A percentile compares a stretch with the other conserved stretches of the same genome.
Evolutionary conservation across 805 yeast genomes (phyloP).

Genomic region (Candida tammaniensis): DNA sequence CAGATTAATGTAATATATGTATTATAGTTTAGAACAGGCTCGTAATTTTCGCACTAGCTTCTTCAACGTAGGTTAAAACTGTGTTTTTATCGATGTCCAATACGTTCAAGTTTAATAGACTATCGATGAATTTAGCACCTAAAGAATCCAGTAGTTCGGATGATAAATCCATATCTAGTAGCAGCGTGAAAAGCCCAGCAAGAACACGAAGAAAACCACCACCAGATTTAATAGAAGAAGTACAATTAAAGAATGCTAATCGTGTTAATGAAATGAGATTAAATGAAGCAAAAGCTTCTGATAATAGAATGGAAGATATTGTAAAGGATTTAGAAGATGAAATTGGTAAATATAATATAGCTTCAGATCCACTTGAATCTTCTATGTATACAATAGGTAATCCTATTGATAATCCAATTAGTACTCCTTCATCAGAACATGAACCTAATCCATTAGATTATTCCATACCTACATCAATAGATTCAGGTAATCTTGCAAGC

Average conservation of each 20-base stretch:
- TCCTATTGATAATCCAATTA: slow-evolving; percentile 1
- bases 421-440: too few species aligned
- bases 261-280: slow-evolving; percentile 3
- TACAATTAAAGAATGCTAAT: slow-evolving; percentile 4
- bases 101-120: slow-evolving; percentile 4
- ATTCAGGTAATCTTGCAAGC: background rate
- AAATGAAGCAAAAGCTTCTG: background rate
- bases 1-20: slow-evolving; percentile 15
- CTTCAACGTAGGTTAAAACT: too few species aligned
- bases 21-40: background rate
- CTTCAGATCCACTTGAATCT: background rate
- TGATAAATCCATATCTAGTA: too few species aligned
- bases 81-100: too few species aligned
- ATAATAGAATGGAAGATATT: slow-evolving; percentile 4
- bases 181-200: background rate
- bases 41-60: too few species aligned
- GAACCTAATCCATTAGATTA: slow-evolving; percentile 3
- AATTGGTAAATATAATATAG: slow-evolving; percentile 2
- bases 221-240: slow-evolving; percentile 6
- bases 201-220: slow-evolving; percentile 10
- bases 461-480: background rate
- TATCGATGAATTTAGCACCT: slow-evolving; percentile 2
- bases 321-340: slow-evolving; percentile 2
- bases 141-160: background rate
- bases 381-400: background rate